phyloP scores from a whole-genome alignment of 306 rosid species.

The Pyrus pyrifolia region DNA sequence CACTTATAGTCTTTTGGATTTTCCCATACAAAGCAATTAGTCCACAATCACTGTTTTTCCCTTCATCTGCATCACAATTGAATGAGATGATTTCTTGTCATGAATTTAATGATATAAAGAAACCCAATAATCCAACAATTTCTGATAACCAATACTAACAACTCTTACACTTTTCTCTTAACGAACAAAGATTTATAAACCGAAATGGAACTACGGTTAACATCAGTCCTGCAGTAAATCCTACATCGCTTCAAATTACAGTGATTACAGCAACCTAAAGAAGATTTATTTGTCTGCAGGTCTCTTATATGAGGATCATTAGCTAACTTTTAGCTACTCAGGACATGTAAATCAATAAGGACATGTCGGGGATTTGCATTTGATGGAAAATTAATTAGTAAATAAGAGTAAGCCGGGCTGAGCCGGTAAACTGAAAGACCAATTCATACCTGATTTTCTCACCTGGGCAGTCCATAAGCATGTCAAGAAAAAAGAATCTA shows the following conservation, averaged over 20 bases:
- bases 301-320: too few species aligned
- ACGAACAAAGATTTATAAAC: not conserved
- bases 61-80: conserved; percentile 32
- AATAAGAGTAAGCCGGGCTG: not conserved
- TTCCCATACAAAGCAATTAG: conserved; percentile 61
- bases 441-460: conserved; percentile 47
- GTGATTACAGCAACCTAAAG: not conserved
- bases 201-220: not conserved
- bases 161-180: not conserved
- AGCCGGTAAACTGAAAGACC: not conserved
- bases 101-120: not conserved
- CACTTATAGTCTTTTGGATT: conserved; percentile 41
- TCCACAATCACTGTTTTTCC: conserved; percentile 31
- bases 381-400: not conserved
- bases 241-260: not conserved
- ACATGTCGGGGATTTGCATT: not conserved
- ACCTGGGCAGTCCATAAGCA: conserved; percentile 88
- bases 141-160: not conserved
- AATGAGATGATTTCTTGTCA: not conserved
- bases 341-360: not conserved
- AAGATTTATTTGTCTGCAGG: not conserved
- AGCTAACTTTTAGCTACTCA: not conserved
- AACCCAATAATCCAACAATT: not conserved
- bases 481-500: conserved; percentile 66
- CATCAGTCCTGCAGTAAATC: not conserved